These are phyloP conservation scores for Saccharomycopsis crataegensis DNA, from an alignment of 1,139 yeast genomes.

Conservation along the genomic window DNA sequence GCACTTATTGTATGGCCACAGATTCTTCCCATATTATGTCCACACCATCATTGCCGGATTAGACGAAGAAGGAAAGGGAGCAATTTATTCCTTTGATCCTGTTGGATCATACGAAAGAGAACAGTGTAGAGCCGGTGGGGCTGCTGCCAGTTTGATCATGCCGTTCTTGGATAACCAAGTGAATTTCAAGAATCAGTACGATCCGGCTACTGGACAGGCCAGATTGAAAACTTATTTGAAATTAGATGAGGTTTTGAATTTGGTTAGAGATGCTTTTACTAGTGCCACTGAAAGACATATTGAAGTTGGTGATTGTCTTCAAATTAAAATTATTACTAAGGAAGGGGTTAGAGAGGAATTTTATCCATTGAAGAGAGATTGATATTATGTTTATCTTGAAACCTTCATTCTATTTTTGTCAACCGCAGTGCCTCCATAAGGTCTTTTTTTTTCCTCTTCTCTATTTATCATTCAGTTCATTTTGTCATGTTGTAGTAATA, in stretches of 20 bases:
- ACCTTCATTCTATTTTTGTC: slow-evolving; percentile 2
- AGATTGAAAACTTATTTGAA: slow-evolving; percentile 57
- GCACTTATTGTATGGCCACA: slow-evolving; percentile 82
- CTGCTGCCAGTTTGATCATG: slow-evolving; percentile 93
- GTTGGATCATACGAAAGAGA: slow-evolving; percentile 97
- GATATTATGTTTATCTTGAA: slow-evolving; percentile 20
- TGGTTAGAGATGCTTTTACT: slow-evolving; percentile 89
- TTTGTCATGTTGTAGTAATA: not conserved
- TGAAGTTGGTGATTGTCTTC: slow-evolving; percentile 95
- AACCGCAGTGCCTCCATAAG: too few relatives aligned
- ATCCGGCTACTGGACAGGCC: slow-evolving; percentile 63
- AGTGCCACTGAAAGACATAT: slow-evolving; percentile 98
- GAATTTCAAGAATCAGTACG: slow-evolving; percentile 84
- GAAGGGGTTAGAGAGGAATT: slow-evolving; percentile 84
- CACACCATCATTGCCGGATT: slow-evolving; percentile 92
- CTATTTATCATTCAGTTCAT: not conserved
- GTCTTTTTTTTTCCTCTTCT: not conserved
- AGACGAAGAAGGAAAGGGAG: slow-evolving; percentile 92
- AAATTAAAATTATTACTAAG: slow-evolving; percentile 82
- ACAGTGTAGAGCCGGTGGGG: slow-evolving; percentile 97
- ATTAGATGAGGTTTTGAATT: slow-evolving; percentile 76
- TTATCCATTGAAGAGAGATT: slow-evolving; percentile 86
- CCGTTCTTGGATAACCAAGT: slow-evolving; percentile 98
- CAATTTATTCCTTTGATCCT: slow-evolving; percentile 93
- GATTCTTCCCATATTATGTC: slow-evolving; percentile 95